Evolutionary conservation across 2,329 filamentous ascomycete species (phyloP).

Genomic region (Phaeosphaeria sp.): DNA sequence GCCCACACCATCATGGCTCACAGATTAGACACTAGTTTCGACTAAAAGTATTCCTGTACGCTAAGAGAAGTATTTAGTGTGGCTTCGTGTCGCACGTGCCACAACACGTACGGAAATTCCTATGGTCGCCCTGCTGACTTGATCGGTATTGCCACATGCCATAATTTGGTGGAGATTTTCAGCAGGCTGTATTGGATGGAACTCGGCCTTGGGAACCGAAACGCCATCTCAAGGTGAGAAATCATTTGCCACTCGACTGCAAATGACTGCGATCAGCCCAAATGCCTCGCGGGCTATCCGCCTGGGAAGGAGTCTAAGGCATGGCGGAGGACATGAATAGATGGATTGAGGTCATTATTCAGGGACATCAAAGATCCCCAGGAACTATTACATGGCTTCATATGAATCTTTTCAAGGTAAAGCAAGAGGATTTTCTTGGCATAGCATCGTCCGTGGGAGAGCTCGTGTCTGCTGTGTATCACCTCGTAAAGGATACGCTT

Average conservation of each 20-base stretch:
- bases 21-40: not conserved
- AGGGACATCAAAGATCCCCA: too few species aligned
- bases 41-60: not conserved
- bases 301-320: too few species aligned
- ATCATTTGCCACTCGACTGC: not conserved
- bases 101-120: not conserved
- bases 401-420: not conserved
- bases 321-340: too few species aligned
- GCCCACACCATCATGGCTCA: not conserved
- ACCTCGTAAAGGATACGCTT: not conserved
- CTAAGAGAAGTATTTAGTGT: not conserved
- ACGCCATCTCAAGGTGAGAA: not conserved
- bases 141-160: not conserved
- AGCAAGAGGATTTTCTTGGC: not conserved
- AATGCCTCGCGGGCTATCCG: too few species aligned
- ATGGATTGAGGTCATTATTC: too few species aligned
- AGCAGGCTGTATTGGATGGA: not conserved
- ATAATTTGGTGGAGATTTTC: not conserved
- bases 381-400: not conserved
- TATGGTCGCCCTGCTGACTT: not conserved
- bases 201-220: not conserved
- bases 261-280: not conserved
- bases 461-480: not conserved
- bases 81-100: not conserved
- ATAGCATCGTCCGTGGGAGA: not conserved